A percentile compares a stretch with the other conserved stretches of the same genome.
Evolutionary conservation across 257 asterid species (phyloP).

Genomic region (Ilex asprella): DNA sequence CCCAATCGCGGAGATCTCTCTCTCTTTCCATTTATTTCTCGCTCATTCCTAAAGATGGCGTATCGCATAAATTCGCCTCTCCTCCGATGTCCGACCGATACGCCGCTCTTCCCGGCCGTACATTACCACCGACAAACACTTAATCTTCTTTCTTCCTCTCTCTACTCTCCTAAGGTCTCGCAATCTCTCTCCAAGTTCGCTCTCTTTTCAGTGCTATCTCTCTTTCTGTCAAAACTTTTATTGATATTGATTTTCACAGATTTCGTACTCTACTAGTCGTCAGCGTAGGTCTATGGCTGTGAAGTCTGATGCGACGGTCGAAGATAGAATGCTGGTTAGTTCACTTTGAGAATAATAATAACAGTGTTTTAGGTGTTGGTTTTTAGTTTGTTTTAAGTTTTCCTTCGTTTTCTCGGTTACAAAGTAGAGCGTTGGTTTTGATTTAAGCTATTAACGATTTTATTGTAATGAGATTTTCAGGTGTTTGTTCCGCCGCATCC

Average conservation of each 20-base stretch:
- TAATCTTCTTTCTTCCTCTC: not conserved
- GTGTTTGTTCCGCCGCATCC: slow-evolving; percentile 98
- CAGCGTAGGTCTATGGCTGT: slow-evolving; percentile 31
- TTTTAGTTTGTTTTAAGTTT: not conserved
- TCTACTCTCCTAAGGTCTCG: not conserved
- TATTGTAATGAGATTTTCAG: slow-evolving; percentile 23
- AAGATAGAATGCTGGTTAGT: slow-evolving; percentile 80
- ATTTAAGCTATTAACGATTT: not conserved
- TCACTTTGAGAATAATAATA: not conserved
- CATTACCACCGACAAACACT: not conserved
- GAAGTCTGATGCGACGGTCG: slow-evolving; percentile 51
- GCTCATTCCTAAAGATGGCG: not conserved
- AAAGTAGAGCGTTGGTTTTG: not conserved
- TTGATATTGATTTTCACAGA: slow-evolving; percentile 19
- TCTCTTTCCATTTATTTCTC: too few species aligned
- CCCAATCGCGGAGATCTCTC: not conserved
- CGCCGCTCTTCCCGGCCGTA: not conserved
- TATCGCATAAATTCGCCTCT: not conserved
- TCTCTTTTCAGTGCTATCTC: not conserved
- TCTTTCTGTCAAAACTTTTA: not conserved
- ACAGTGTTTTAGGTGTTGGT: not conserved
- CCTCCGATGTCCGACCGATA: not conserved
- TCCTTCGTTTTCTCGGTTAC: not conserved
- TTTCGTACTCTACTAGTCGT: slow-evolving; percentile 17
- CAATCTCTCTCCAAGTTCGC: not conserved